These are phyloP conservation scores for Populus hybrid DNA, from an alignment of 441 rosid genomes.

Conservation along the genomic window DNA sequence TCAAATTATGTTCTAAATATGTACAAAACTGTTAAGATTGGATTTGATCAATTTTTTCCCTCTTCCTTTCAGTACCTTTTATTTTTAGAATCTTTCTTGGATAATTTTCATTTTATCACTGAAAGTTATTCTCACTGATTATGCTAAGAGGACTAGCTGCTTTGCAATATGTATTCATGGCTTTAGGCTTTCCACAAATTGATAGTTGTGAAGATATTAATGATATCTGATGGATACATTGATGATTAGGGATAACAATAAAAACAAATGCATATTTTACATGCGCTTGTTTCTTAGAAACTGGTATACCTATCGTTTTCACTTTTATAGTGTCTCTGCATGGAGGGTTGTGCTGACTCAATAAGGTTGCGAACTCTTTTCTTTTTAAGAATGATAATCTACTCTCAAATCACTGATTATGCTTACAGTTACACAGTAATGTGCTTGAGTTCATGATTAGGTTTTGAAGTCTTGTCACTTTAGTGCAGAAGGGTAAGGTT, in stretches of 20 bases:
- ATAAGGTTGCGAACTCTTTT: background rate
- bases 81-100: background rate
- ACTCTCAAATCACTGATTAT: background rate
- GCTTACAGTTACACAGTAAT: background rate
- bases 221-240: background rate
- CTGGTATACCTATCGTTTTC: background rate
- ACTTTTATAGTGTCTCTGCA: background rate
- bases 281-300: background rate
- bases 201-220: background rate
- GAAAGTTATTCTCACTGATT: background rate
- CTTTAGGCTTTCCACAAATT: background rate
- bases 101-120: background rate
- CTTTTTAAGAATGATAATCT: background rate
- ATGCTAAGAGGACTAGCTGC: background rate
- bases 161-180: background rate
- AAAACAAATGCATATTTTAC: background rate
- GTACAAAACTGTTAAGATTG: background rate
- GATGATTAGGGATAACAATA: background rate
- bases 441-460: background rate
- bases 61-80: background rate
- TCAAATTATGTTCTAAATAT: background rate
- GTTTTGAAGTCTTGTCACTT: background rate
- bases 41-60: background rate
- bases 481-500: background rate
- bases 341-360: background rate